Conservation (phyloP, 768 basidiomycete species). For the Lactarius deliciosus region DNA sequence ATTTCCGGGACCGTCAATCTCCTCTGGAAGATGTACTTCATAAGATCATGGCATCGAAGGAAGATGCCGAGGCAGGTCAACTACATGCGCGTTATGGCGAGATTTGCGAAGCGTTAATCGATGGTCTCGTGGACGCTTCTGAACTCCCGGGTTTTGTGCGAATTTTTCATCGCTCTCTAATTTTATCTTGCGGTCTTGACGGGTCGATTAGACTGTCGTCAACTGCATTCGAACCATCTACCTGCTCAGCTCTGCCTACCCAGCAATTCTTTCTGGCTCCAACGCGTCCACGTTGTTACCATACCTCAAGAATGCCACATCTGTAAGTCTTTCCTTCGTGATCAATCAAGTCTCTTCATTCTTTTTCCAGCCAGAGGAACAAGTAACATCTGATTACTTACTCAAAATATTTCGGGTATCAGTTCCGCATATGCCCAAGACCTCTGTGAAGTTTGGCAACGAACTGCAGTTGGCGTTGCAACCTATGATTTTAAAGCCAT, state of each 20-base stretch:
- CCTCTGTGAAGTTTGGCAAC: constrained; percentile 82
- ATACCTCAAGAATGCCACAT: constrained; percentile 80
- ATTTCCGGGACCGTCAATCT: constrained; percentile 80
- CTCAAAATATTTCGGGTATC: constrained; percentile 84
- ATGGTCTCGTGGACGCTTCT: constrained; percentile 84
- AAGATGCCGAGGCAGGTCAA: constrained; percentile 48
- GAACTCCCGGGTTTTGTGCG: constrained; percentile 75
- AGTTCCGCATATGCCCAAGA: constrained; percentile 88
- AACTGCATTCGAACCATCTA: constrained; percentile 86
- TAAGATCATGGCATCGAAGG: constrained; percentile 75
- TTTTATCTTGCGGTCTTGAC: constrained; percentile 11
- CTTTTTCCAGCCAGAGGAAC: constrained; percentile 69
- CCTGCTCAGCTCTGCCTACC: constrained; percentile 78
- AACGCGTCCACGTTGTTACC: constrained; percentile 87
- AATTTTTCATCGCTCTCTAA: constrained; percentile 21
- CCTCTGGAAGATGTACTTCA: constrained; percentile 83
- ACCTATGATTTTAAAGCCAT: constrained; percentile 90
- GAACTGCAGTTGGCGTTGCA: constrained; percentile 80
- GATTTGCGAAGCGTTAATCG: constrained; percentile 83
- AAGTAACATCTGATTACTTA: constrained; percentile 79
- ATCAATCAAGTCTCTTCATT: neutral
- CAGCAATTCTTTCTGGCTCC: constrained; percentile 75
- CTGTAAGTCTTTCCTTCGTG: constrained; percentile 47
- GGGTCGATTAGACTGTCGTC: constrained; percentile 59
- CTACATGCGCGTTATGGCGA: constrained; percentile 72